Base-by-base conservation (phyloP, 2,329 filamentous ascomycete species). In the Penicillium glabrum region DNA sequence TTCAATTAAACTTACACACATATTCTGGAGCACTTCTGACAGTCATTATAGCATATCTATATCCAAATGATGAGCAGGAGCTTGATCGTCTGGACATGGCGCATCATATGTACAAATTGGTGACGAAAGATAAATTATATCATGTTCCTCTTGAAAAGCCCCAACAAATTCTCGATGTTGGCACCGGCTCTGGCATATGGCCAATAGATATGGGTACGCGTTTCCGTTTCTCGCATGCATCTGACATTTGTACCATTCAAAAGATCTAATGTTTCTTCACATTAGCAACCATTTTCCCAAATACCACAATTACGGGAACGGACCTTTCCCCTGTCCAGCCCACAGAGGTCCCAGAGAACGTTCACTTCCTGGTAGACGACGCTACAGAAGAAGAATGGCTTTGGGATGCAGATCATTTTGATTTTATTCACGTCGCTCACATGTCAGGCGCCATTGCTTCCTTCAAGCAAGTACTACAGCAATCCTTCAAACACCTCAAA, bases 351-450 rank as follows among this genome's bases (percentile, higher is more conserved):
- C 89, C 89, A 0, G 82, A 83, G 19, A 93, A 93, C 60, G 87
- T 91, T 14, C 83, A 86, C 60, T 93, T 93, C 62, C 85, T 86
- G 58, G 82, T 93, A 46, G 88, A 91, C 67, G 89, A 92, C 65
- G 80, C 80, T 67, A 80, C 82, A 3, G 84, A 86, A 66, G 76
- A 80, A 1, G 82, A 88, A 54, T 86, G 85, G 84, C 75, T 83
- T 74, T 68, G 84, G 74, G 74, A 79, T 5, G 65, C 74, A 0
- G 64, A 78, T 54, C 66, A 79, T 61, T 80, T 87, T 64, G 85
- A 88, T 70, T 82, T 82, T 57, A 80, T 89, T 56, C 86, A 87
- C 70, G 79, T 83, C 2, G 79, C 83, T 45, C 76, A 84, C 63
- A 78, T 89, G 72, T 76, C 78, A 2, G 86, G 86, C 21, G 79